phyloP scores from a whole-genome alignment of 2,329 filamentous ascomycete species.

The Ophiostoma novo-ulmi region DNA sequence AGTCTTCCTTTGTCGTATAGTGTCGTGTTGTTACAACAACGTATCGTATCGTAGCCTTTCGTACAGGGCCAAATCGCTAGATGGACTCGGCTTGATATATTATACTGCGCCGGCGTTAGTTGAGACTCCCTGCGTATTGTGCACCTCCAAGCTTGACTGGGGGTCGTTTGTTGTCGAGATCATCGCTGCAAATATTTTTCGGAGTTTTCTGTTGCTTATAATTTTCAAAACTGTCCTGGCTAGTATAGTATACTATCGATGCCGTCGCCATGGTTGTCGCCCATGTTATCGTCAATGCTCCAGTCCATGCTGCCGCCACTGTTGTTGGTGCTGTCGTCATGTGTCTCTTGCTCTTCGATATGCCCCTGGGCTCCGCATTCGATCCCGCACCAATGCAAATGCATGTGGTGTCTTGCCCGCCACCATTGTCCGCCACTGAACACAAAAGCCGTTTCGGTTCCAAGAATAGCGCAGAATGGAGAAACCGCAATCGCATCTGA shows the following conservation, averaged over 20 bases:
- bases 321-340: neutral
- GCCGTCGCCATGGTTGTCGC: neutral
- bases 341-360: neutral
- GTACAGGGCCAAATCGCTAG: conserved; percentile 19
- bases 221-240: no score
- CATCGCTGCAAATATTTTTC: neutral
- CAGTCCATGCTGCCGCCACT: neutral
- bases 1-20: conserved; percentile 22
- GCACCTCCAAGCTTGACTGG: neutral
- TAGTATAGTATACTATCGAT: no score
- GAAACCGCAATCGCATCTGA: neutral
- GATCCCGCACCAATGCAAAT: conserved; percentile 1
- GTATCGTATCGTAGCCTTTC: conserved; percentile 25
- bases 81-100: conserved; percentile 20
- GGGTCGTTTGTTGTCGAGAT: neutral
- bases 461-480: neutral
- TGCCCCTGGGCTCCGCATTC: neutral
- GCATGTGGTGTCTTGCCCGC: conserved; percentile 12
- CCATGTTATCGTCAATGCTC: neutral
- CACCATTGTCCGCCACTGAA: neutral
- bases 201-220: neutral
- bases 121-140: neutral
- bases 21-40: conserved; percentile 28
- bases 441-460: neutral
- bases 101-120: conserved; percentile 23